Evolutionary conservation across 2,329 filamentous ascomycete species (phyloP).

Genomic region (Epichloe hybrida): DNA sequence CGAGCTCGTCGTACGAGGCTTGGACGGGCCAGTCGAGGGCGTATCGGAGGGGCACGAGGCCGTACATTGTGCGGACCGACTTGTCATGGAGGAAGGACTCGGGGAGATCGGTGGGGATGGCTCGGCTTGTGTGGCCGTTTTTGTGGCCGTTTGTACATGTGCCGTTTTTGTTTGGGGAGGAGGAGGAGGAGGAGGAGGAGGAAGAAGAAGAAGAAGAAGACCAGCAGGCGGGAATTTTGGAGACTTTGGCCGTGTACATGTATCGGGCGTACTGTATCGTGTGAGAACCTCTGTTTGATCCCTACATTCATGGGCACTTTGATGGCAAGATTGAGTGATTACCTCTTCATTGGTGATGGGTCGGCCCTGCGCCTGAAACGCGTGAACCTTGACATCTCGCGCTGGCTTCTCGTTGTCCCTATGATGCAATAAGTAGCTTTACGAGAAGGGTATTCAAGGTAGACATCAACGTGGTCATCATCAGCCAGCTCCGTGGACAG

Average conservation of each 20-base stretch:
- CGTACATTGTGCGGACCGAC: conserved; percentile 72
- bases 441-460: too few relatives aligned
- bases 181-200: conserved; percentile 7
- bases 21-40: conserved; percentile 86
- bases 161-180: too few relatives aligned
- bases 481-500: too few relatives aligned
- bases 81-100: conserved; percentile 50
- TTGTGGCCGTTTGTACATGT: conserved; percentile 6
- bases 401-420: conserved; percentile 83
- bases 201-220: too few relatives aligned
- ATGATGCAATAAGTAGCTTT: not conserved
- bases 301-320: not conserved
- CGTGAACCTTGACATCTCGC: conserved; percentile 46
- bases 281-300: conserved; percentile 5
- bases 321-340: conserved; percentile 1
- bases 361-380: conserved; percentile 69
- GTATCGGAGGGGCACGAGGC: conserved; percentile 55
- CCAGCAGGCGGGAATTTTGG: conserved; percentile 71
- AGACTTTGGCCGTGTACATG: conserved; percentile 45
- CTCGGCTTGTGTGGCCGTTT: conserved; percentile 9
- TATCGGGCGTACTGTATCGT: conserved; percentile 58
- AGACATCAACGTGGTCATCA: too few relatives aligned
- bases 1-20: conserved; percentile 86
- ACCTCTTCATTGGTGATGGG: conserved; percentile 86
- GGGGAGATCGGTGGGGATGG: conserved; percentile 18